Evolutionary conservation across 352 stramenopile genomes (phyloP), one percentile per base, ranked within the genome.

Genomic region (Phytophthora litchii): DNA sequence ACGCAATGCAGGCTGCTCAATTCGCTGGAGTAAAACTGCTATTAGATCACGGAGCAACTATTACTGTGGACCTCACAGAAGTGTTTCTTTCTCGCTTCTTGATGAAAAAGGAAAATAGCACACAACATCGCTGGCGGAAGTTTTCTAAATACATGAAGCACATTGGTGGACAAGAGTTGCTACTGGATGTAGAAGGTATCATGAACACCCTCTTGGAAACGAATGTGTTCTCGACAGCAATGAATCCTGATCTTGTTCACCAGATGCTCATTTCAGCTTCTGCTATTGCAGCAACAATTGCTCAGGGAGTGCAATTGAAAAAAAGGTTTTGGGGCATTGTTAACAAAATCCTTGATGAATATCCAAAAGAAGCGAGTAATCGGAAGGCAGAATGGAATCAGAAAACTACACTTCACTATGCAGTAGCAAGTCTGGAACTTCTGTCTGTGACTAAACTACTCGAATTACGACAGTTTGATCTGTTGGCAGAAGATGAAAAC

Each of bases 241-340:
- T 83, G 61, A 85, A 83, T 46, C 32, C 72, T 25, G 66, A 85
- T 31, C 36, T 88, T 1, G 13, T 88, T 0, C 64, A 80, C 36
- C 60, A 81, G 19, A 60, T 85, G 59, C 42, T 85, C 3, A 71
- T 47, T 21, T 71, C 54, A 1, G 72, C 74, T 0, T 54, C 78
- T 4, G 58, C 61, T 1, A 54, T 85, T 14, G 74, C 76, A 1
- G 60, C 57, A 21, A 87, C 74, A 4, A 56, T 76, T 13, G 70
- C 74, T 0, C 69, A 64, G 13, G 47, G 35, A 36, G 48, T 69
- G 2, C 72, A 54, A 0, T 27, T 80, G 4, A 64, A 71, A 14
- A 74, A 82, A 17, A 36, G 32, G 2, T 88, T 86, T 56, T 89
- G 80, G 77, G 31, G 13, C 11, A 43, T 88, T 13, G 72, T 80